These are phyloP conservation scores for Neurospora sp. DNA, from an alignment of 495 filamentous ascomycete genomes.

Conservation along the genomic window DNA sequence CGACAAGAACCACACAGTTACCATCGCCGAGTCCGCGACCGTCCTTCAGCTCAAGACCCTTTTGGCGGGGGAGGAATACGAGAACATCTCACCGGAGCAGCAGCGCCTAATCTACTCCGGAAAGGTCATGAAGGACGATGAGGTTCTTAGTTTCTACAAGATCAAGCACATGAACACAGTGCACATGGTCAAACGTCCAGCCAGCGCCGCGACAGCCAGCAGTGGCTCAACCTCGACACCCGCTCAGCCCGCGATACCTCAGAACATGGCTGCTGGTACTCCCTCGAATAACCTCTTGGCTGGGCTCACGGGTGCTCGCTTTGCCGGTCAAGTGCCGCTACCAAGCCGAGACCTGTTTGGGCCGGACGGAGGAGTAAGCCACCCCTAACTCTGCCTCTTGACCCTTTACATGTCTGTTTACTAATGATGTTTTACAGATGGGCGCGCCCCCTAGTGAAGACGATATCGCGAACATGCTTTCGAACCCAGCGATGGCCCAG, in stretches of 20 bases:
- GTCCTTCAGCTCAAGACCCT: slow-evolving; percentile 84
- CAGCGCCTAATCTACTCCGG: slow-evolving; percentile 97
- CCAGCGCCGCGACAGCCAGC: slow-evolving; percentile 53
- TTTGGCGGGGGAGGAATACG: slow-evolving; percentile 68
- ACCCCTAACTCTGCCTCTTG: background rate
- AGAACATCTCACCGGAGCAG: slow-evolving; percentile 72
- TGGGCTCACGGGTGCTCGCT: slow-evolving; percentile 84
- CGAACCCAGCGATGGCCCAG: slow-evolving; percentile 71
- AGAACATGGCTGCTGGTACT: slow-evolving; percentile 85
- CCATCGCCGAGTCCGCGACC: slow-evolving; percentile 63
- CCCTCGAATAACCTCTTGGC: slow-evolving; percentile 77
- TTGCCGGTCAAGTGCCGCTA: slow-evolving; percentile 83
- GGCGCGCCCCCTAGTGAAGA: slow-evolving; percentile 74
- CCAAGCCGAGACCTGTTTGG: slow-evolving; percentile 88
- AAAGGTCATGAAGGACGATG: slow-evolving; percentile 86
- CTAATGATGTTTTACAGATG: slow-evolving; percentile 56
- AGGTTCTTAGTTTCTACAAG: slow-evolving; percentile 77
- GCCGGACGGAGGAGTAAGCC: slow-evolving; percentile 89
- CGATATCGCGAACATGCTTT: slow-evolving; percentile 70
- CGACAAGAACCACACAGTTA: slow-evolving; percentile 75
- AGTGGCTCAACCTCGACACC: slow-evolving; percentile 37
- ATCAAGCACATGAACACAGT: slow-evolving; percentile 94
- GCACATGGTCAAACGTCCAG: slow-evolving; percentile 91
- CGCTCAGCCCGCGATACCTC: slow-evolving; percentile 56
- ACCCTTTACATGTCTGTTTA: background rate